Percentiles rank a stretch among this genome's conserved stretches.
Evolutionary conservation across 257 asterid species (phyloP).

Genomic region (Solanum tarijense): DNA sequence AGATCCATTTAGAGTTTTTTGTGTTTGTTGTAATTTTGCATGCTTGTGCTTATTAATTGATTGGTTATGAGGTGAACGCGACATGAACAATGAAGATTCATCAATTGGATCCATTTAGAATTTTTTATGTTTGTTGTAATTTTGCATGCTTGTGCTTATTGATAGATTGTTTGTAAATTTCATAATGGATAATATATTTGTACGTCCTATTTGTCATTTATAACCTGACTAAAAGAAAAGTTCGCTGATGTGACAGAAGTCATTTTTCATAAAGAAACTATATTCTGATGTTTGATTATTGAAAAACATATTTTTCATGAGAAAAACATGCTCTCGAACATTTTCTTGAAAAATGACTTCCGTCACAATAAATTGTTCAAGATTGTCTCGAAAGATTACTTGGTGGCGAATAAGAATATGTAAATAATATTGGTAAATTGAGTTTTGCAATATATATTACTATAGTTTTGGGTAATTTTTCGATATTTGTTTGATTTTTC

Average conservation of each 20-base stretch:
- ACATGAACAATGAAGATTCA: neutral
- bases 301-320: neutral
- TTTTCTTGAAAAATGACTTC: neutral
- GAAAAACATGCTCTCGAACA: neutral
- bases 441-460: neutral
- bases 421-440: neutral
- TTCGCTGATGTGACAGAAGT: neutral
- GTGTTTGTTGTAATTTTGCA: neutral
- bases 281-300: neutral
- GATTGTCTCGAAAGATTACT: neutral
- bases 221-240: no score
- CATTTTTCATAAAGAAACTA: neutral
- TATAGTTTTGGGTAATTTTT: neutral
- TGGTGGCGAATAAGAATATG: neutral
- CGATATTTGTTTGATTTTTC: neutral
- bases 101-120: neutral
- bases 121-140: neutral
- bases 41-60: neutral
- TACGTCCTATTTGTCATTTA: neutral
- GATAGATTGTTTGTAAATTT: neutral
- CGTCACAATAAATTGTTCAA: neutral
- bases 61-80: neutral
- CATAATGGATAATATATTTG: neutral
- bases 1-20: neutral
- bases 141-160: neutral